Percentiles rank a stretch among this genome's conserved stretches.
These are phyloP conservation scores for Cladosporium phlei DNA, from an alignment of 2,329 filamentous ascomycete genomes.

Conservation along the genomic window DNA sequence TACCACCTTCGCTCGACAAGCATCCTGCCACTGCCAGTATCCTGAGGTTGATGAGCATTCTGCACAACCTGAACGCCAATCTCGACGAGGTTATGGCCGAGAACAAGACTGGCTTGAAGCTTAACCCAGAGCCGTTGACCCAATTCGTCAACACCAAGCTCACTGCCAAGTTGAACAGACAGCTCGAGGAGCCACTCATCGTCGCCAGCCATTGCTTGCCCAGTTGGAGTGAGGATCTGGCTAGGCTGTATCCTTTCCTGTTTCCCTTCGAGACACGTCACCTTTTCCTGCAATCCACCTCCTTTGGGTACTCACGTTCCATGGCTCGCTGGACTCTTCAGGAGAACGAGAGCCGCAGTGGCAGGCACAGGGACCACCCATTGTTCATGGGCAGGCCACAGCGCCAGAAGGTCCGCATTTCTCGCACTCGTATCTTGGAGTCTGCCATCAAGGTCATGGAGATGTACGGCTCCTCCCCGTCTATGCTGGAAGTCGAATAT, in stretches of 20 bases:
- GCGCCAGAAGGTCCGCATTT: slow-evolving; percentile 96
- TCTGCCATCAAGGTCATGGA: slow-evolving; percentile 99
- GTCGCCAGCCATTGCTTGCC: slow-evolving; percentile 95
- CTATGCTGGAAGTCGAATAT: slow-evolving; percentile 94
- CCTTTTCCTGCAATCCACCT: slow-evolving; percentile 94
- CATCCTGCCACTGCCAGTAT: slow-evolving; percentile 83
- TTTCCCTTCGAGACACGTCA: slow-evolving; percentile 98
- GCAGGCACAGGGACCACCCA: slow-evolving; percentile 79
- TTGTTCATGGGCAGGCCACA: slow-evolving; percentile 88
- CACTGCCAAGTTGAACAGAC: slow-evolving; percentile 93
- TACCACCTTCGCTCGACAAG: slow-evolving; percentile 76
- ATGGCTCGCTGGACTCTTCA: slow-evolving; percentile 85
- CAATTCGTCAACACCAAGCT: slow-evolving; percentile 99
- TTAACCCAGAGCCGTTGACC: slow-evolving; percentile 76
- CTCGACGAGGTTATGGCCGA: slow-evolving; percentile 84
- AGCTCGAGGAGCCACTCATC: slow-evolving; percentile 92
- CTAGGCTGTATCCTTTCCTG: slow-evolving; percentile 88
- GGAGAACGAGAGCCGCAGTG: slow-evolving; percentile 77
- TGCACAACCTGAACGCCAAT: slow-evolving; percentile 90
- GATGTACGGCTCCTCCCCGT: slow-evolving; percentile 92
- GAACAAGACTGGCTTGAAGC: slow-evolving; percentile 63
- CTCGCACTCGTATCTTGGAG: slow-evolving; percentile 87
- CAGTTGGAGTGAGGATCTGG: slow-evolving; percentile 91
- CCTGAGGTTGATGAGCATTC: slow-evolving; percentile 76
- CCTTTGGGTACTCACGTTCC: slow-evolving; percentile 93